Evolutionary conservation across 2,329 filamentous ascomycete genomes (phyloP).

Genomic region (Drechslerella dactyloides): DNA sequence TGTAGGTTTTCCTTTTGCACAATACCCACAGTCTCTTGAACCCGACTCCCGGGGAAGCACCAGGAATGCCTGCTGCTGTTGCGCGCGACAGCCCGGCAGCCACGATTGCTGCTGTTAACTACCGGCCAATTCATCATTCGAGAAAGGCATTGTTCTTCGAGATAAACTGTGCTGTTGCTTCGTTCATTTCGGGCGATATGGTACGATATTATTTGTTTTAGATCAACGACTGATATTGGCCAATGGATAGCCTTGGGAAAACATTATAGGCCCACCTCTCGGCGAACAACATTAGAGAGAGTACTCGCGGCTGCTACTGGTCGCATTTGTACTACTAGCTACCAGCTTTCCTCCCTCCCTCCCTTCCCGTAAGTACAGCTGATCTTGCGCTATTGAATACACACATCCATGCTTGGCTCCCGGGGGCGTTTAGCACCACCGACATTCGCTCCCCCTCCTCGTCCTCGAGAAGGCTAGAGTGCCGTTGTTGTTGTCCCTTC

Average conservation of each 20-base stretch:
- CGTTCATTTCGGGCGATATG: constrained; percentile 26
- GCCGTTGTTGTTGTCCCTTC: constrained; percentile 46
- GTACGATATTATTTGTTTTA: constrained; percentile 50
- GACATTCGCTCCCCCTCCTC: constrained; percentile 26
- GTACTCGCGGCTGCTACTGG: constrained; percentile 43
- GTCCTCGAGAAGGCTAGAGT: constrained; percentile 26
- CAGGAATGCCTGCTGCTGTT: constrained; percentile 24
- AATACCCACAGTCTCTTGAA: constrained; percentile 21
- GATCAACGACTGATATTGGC: constrained; percentile 51
- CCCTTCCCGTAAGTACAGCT: constrained; percentile 48
- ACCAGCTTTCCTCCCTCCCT: constrained; percentile 11
- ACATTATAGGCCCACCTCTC: constrained; percentile 49
- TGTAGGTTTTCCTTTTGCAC: constrained; percentile 46
- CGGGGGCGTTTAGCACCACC: constrained; percentile 25
- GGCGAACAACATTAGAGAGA: constrained; percentile 45
- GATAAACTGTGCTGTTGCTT: constrained; percentile 6
- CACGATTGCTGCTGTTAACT: constrained; percentile 12
- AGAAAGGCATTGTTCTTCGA: constrained; percentile 13
- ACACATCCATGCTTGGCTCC: constrained; percentile 8
- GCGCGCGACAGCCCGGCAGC: constrained; percentile 9
- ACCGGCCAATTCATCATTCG: constrained; percentile 43
- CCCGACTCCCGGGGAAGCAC: constrained; percentile 35
- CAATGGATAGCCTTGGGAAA: constrained; percentile 48
- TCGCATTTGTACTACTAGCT: constrained; percentile 13
- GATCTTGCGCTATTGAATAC: constrained; percentile 37